phyloP scores from a whole-genome alignment of 768 basidiomycete species.

The Cubamyces lactineus region DNA sequence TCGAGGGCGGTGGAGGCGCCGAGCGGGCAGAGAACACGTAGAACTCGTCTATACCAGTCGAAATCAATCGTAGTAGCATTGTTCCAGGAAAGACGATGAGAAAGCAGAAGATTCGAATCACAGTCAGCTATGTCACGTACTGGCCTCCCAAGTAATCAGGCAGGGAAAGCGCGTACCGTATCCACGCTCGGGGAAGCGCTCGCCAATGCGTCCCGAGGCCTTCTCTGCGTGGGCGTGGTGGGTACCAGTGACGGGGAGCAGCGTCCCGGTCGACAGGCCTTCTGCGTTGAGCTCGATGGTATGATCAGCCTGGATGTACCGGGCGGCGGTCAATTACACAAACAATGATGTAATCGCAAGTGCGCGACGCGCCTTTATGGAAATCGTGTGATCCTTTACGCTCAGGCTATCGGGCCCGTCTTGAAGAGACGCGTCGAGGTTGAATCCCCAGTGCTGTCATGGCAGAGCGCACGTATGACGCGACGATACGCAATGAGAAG shows the following conservation, averaged over 20 bases:
- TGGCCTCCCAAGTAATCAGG: neutral
- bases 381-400: slow-evolving; percentile 53
- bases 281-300: slow-evolving; percentile 55
- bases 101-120: neutral
- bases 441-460: slow-evolving; percentile 79
- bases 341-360: neutral
- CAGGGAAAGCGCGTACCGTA: slow-evolving; percentile 51
- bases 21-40: slow-evolving; percentile 50
- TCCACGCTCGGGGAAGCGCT: slow-evolving; percentile 58
- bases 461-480: neutral
- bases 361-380: slow-evolving; percentile 39
- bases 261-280: slow-evolving; percentile 56
- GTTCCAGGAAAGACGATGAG: neutral
- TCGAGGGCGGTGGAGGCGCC: slow-evolving; percentile 46
- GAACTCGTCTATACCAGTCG: slow-evolving; percentile 55
- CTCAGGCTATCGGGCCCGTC: slow-evolving; percentile 45
- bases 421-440: slow-evolving; percentile 69
- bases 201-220: slow-evolving; percentile 45
- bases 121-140: neutral
- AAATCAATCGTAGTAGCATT: neutral
- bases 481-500: neutral
- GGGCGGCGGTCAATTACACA: too few species aligned
- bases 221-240: slow-evolving; percentile 45
- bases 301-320: slow-evolving; percentile 48
- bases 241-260: slow-evolving; percentile 48